These are phyloP conservation scores for Fusarium proliferatum DNA, from an alignment of 2,329 filamentous ascomycete genomes.

Conservation along the genomic window DNA sequence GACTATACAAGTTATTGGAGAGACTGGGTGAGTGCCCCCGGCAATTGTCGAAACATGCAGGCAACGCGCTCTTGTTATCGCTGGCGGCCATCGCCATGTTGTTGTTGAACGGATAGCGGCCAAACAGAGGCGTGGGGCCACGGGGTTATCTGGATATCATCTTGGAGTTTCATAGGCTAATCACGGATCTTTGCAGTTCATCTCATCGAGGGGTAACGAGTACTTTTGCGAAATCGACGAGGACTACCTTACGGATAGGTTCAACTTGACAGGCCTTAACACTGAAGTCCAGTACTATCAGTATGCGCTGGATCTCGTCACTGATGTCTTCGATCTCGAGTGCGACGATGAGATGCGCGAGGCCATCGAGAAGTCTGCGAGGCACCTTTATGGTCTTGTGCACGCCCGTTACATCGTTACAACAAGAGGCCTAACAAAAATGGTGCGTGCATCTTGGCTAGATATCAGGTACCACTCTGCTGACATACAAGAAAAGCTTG, in stretches of 20 bases:
- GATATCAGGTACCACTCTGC: neutral
- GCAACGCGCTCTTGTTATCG: slow-evolving; percentile 7
- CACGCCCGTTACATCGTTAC: slow-evolving; percentile 98
- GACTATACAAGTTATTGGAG: slow-evolving; percentile 99
- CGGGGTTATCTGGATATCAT: slow-evolving; percentile 3
- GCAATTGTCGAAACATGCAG: neutral
- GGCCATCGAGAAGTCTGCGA: slow-evolving; percentile 95
- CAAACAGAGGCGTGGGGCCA: slow-evolving; percentile 20
- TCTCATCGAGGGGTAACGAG: slow-evolving; percentile 96
- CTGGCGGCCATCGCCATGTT: neutral
- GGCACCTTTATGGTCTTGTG: slow-evolving; percentile 94
- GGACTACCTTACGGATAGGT: slow-evolving; percentile 96
- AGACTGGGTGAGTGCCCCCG: slow-evolving; percentile 84
- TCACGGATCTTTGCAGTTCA: slow-evolving; percentile 73
- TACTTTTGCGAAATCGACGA: slow-evolving; percentile 99
- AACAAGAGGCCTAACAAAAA: slow-evolving; percentile 91
- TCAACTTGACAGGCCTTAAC: slow-evolving; percentile 97
- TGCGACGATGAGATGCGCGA: slow-evolving; percentile 99
- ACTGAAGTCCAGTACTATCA: slow-evolving; percentile 99
- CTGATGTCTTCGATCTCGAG: slow-evolving; percentile 97
- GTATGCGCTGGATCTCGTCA: slow-evolving; percentile 96
- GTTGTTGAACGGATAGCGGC: neutral
- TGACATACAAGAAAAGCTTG: slow-evolving; percentile 70
- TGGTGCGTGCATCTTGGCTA: slow-evolving; percentile 68
- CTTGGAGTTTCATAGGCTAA: slow-evolving; percentile 26